Evolutionary conservation across 345 rosid genomes (phyloP).

Genomic region (Salix caprea): DNA sequence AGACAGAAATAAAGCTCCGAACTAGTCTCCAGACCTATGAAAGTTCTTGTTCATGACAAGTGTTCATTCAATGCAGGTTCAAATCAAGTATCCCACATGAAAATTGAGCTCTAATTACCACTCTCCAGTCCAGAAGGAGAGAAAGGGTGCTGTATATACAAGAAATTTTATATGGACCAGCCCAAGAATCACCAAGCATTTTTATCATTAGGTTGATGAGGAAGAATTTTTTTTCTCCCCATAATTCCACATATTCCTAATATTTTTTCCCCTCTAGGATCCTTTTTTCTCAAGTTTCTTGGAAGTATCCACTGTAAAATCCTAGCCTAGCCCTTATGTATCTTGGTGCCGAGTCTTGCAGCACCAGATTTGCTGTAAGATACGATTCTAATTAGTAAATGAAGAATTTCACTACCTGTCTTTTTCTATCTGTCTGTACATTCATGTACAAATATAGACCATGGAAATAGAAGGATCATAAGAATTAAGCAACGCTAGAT

Average conservation of each 20-base stretch:
- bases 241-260: neutral
- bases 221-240: constrained; percentile 4
- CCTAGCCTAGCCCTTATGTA: constrained; percentile 12
- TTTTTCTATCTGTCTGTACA: neutral
- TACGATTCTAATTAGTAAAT: constrained; percentile 35
- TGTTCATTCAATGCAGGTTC: constrained; percentile 42
- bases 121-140: constrained; percentile 32
- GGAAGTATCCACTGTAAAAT: constrained; percentile 32
- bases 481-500: constrained; percentile 26
- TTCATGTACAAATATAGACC: too few species aligned
- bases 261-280: constrained; percentile 11
- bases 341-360: constrained; percentile 31
- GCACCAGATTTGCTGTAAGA: constrained; percentile 41
- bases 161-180: constrained; percentile 35
- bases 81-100: constrained; percentile 44
- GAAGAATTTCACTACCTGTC: constrained; percentile 9
- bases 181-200: constrained; percentile 5
- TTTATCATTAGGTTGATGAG: constrained; percentile 17
- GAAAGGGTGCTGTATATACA: constrained; percentile 53
- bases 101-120: constrained; percentile 51
- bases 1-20: neutral
- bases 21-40: neutral
- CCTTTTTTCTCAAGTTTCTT: constrained; percentile 18
- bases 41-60: constrained; percentile 8
- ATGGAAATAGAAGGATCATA: too few species aligned